Evolutionary conservation across 441 rosid genomes (phyloP), one percentile per base, ranked within the genome.

Genomic region (Bocquillonia castaneifolia): DNA sequence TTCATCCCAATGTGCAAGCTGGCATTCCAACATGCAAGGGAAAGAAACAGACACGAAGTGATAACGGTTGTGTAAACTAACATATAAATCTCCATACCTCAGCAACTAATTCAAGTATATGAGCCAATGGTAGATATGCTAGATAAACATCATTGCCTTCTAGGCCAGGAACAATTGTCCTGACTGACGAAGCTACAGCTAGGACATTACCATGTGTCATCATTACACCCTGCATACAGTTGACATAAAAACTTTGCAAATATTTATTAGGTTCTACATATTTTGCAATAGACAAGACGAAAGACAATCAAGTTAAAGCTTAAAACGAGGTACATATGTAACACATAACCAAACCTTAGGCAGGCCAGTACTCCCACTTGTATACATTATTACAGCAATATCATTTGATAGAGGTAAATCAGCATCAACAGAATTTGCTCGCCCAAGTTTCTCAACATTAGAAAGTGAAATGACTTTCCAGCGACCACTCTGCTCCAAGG

Each of bases 301-400:
- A 52, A 40, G 15, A 32, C 25, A 40, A 55, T 45, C 29, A n/a
- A 34, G 44, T 40, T 54, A 48, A 44, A 54, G n/a, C 40, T 39
- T 23, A 60, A 54, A 64, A 68, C 66, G 22, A 32, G 28, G 29
- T 15, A 34, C 29, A 17, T 40, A 57, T 4, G 17, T 22, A 72
- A 48, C 39, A 64, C 18, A 44, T 22, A 70, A 61, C 76, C 83
- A 69, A 67, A 92, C 99, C 97, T 95, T 95, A 17, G 98, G 97
- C 83, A 92, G 73, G 29, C 96, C 97, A 67, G 98, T 88, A 73
- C 99, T 92, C 66, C 99, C 99, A 80, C 99, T 94, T 66, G 99
- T 94, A 77, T 94, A 94, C 99, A 94, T 92, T 66, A 94, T 89
- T 60, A 94, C 94, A 65, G 98, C 99, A 74, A 88, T 74, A 76